phyloP scores from a whole-genome alignment of 2,329 filamentous ascomycete species.

The Hypoxylon sp. region DNA sequence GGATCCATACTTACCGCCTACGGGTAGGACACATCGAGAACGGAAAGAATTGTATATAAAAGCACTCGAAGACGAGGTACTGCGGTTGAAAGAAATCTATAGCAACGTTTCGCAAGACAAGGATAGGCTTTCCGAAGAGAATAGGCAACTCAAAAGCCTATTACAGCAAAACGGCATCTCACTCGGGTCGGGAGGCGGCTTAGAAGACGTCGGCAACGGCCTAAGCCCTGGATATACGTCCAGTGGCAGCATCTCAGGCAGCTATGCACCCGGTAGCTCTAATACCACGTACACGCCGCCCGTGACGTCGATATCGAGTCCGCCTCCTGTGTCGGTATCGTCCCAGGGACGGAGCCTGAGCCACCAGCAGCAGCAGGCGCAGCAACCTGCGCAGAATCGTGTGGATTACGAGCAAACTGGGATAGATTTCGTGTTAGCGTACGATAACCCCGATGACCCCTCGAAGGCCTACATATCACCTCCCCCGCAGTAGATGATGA shows the following conservation, averaged over 20 bases:
- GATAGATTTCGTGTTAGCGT: slow-evolving; percentile 93
- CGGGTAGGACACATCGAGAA: slow-evolving; percentile 88
- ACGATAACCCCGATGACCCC: slow-evolving; percentile 70
- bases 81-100: slow-evolving; percentile 89
- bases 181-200: slow-evolving; percentile 51
- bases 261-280: slow-evolving; percentile 67
- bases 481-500: slow-evolving; percentile 66
- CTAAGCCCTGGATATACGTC: slow-evolving; percentile 65
- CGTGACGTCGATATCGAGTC: slow-evolving; percentile 61
- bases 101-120: slow-evolving; percentile 81
- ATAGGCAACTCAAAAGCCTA: slow-evolving; percentile 76
- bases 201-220: slow-evolving; percentile 63
- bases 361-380: slow-evolving; percentile 49
- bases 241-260: slow-evolving; percentile 73
- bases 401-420: slow-evolving; percentile 85
- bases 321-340: slow-evolving; percentile 58
- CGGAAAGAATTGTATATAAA: slow-evolving; percentile 98
- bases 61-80: slow-evolving; percentile 89
- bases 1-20: slow-evolving; percentile 35
- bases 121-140: slow-evolving; percentile 82
- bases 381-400: slow-evolving; percentile 56
- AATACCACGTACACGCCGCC: slow-evolving; percentile 65
- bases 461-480: slow-evolving; percentile 77
- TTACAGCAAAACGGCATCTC: slow-evolving; percentile 68
- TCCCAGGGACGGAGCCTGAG: slow-evolving; percentile 51